Evolutionary conservation across 2,329 filamentous ascomycete genomes (phyloP).

Genomic region (Paraconiothyrium sp.): DNA sequence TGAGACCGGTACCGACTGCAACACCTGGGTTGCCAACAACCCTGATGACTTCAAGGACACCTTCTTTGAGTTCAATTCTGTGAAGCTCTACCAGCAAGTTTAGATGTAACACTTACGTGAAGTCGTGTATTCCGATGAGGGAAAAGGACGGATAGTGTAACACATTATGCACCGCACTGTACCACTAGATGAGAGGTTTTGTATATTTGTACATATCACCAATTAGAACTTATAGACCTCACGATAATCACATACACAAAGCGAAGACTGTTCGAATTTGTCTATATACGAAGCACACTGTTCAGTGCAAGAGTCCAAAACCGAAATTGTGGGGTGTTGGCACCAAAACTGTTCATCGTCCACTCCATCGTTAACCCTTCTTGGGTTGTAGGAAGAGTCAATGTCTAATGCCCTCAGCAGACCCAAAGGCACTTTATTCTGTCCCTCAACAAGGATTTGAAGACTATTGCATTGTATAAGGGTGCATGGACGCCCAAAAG

Average conservation of each 20-base stretch:
- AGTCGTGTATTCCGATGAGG: too few species aligned
- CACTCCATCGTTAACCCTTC: too few species aligned
- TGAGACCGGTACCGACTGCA: constrained; percentile 14
- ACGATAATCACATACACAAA: background rate
- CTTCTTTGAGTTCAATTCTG: constrained; percentile 16
- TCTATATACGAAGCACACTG: background rate
- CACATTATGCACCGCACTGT: background rate
- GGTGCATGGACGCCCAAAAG: too few species aligned
- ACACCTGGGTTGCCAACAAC: constrained; percentile 14
- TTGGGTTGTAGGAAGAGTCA: too few species aligned
- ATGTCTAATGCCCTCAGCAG: too few species aligned
- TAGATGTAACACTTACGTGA: background rate
- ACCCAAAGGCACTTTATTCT: too few species aligned
- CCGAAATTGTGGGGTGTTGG: too few species aligned
- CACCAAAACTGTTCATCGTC: too few species aligned
- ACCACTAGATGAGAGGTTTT: background rate
- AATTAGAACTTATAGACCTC: background rate
- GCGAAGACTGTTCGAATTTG: background rate
- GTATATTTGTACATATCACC: background rate
- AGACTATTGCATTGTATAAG: too few species aligned
- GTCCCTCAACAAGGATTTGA: too few species aligned
- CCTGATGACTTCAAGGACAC: constrained; percentile 16
- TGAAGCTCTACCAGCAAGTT: constrained; percentile 11
- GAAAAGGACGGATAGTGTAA: background rate
- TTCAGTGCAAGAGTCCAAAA: too few species aligned